These are phyloP conservation scores for Neonectria punicea DNA, from an alignment of 2,329 filamentous ascomycete species.

Conservation along the genomic window DNA sequence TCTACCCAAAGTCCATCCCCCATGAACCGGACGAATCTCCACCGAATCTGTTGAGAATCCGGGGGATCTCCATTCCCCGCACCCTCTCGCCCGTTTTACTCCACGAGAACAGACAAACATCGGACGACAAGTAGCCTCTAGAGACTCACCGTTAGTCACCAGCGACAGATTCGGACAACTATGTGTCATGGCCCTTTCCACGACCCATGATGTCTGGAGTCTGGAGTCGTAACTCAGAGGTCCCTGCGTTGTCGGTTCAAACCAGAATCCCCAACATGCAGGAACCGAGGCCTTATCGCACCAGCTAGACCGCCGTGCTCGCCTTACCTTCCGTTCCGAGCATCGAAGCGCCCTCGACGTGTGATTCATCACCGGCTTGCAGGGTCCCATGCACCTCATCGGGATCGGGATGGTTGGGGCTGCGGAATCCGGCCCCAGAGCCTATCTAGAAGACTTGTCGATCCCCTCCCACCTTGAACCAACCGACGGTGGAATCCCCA, in stretches of 20 bases:
- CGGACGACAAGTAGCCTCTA: constrained; percentile 6
- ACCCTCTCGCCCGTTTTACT: constrained; percentile 15
- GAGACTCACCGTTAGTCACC: constrained; percentile 12
- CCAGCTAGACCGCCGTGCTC: constrained; percentile 1
- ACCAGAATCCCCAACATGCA: constrained; percentile 13
- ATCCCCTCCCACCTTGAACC: constrained; percentile 23
- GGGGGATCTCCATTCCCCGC: constrained; percentile 24
- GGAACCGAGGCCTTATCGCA: constrained; percentile 22
- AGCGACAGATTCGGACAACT: constrained; percentile 4
- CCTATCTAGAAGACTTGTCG: constrained; percentile 23
- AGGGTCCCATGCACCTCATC: constrained; percentile 23
- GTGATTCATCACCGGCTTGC: constrained; percentile 11
- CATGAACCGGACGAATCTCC: constrained; percentile 15
- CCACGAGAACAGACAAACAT: constrained; percentile 11
- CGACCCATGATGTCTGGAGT: background rate
- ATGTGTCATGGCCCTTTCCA: constrained; percentile 5
- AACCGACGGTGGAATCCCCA: constrained; percentile 18
- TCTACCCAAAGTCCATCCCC: background rate
- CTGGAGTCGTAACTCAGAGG: background rate
- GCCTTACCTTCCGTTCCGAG: constrained; percentile 21
- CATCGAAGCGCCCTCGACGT: constrained; percentile 6
- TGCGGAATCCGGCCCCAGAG: constrained; percentile 14
- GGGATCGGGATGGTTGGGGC: constrained; percentile 14
- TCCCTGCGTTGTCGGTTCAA: constrained; percentile 6
- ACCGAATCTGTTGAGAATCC: constrained; percentile 11